Evolutionary conservation across 176 grass and related monocot genomes (phyloP).

Genomic region (Thalia dealbata): DNA sequence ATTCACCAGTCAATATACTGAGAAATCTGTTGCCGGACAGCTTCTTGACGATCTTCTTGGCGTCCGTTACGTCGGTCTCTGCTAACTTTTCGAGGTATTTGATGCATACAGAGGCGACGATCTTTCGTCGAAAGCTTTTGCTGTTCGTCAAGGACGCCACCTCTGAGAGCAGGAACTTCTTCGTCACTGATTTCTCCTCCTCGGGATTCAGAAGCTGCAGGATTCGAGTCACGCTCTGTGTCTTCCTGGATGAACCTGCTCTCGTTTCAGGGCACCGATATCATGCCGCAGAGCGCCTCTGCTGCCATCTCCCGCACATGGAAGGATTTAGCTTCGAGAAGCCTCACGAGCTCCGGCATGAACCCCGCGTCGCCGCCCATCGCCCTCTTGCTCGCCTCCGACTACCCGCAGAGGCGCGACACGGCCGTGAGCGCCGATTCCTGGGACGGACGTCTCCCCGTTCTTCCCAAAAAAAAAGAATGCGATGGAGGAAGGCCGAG

Average conservation of each 20-base stretch:
- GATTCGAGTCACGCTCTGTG: conserved; percentile 36
- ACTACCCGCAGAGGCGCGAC: conserved; percentile 46
- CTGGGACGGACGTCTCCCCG: conserved; percentile 47
- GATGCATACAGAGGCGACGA: conserved; percentile 52
- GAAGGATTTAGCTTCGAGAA: conserved; percentile 35
- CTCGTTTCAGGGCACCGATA: conserved; percentile 60
- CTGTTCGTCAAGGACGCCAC: conserved; percentile 52
- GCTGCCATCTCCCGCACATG: conserved; percentile 57
- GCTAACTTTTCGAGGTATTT: conserved; percentile 66
- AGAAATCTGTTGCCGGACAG: conserved; percentile 58
- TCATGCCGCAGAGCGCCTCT: conserved; percentile 53
- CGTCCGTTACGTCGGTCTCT: conserved; percentile 49
- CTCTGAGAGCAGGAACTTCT: conserved; percentile 50
- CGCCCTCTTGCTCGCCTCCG: conserved; percentile 52
- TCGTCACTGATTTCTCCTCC: conserved; percentile 55
- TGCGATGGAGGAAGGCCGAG: conserved; percentile 43
- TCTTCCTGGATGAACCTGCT: conserved; percentile 71
- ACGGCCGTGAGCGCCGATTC: conserved; percentile 42
- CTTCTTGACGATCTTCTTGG: conserved; percentile 85
- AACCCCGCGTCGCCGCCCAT: conserved; percentile 66
- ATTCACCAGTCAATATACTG: conserved; percentile 72
- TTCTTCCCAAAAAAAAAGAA: conserved; percentile 45
- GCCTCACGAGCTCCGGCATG: conserved; percentile 67
- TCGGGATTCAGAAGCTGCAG: conserved; percentile 47
- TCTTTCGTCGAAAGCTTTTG: conserved; percentile 58